Percentiles rank a stretch among this genome's conserved stretches.
Evolutionary conservation across 768 basidiomycete species (phyloP).

Genomic region (Sarcodon aspratus): DNA sequence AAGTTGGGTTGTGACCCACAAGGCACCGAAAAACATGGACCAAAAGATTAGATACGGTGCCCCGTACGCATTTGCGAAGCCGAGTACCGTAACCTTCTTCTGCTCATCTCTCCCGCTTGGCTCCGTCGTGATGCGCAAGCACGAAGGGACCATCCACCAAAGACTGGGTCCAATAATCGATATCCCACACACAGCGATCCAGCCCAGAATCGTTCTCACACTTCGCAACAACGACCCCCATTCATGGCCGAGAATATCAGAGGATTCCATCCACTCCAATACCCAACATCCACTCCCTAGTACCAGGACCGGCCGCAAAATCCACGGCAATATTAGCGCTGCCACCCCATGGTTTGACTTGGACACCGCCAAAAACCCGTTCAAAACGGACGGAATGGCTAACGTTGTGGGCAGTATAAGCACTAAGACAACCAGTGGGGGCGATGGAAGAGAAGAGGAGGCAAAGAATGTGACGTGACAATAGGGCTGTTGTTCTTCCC

Average conservation of each 20-base stretch:
- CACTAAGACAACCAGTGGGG: conserved; percentile 47
- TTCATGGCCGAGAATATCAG: conserved; percentile 28
- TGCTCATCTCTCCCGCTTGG: conserved; percentile 17
- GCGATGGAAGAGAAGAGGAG: conserved; percentile 54
- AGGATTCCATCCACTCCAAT: conserved; percentile 68
- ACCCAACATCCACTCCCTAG: conserved; percentile 64
- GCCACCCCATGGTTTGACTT: conserved; percentile 70
- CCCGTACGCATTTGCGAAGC: conserved; percentile 86
- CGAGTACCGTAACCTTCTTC: conserved; percentile 51
- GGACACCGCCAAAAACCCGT: conserved; percentile 49
- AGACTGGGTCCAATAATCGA: conserved; percentile 41
- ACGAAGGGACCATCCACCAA: conserved; percentile 70
- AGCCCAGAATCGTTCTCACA: conserved; percentile 49
- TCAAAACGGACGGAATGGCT: conserved; percentile 44
- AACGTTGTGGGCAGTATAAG: conserved; percentile 47
- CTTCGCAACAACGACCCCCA: conserved; percentile 35
- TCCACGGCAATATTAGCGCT: conserved; percentile 43
- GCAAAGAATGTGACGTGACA: conserved; percentile 88
- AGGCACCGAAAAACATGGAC: conserved; percentile 46
- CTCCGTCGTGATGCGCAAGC: conserved; percentile 47
- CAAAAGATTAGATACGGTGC: conserved; percentile 82
- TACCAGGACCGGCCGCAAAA: conserved; percentile 47
- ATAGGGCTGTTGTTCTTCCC: conserved; percentile 89
- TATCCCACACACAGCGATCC: conserved; percentile 39
- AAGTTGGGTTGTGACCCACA: conserved; percentile 62